A percentile compares a stretch with the other conserved stretches of the same genome.
Conservation (phyloP, 225 moss, liverwort and hornwort genomes). For the Thuidium tamariscinum region DNA sequence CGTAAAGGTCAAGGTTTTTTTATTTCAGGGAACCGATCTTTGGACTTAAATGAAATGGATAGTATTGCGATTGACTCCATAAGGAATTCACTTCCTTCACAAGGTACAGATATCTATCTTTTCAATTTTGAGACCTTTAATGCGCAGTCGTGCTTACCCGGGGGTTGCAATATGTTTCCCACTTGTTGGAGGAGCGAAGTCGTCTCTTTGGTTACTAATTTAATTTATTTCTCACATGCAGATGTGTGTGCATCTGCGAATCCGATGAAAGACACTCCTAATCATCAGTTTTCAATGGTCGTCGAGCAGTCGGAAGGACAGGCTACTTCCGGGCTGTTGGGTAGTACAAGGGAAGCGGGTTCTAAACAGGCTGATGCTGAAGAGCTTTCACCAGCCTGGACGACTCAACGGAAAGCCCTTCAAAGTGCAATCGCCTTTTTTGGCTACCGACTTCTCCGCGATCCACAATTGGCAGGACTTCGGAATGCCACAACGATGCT, state of each 20-base stretch:
- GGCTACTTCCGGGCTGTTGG: conserved; percentile 1
- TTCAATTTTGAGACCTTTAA: background rate
- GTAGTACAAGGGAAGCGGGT: background rate
- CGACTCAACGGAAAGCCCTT: conserved; percentile 39
- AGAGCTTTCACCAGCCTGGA: conserved; percentile 22
- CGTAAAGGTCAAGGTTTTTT: background rate
- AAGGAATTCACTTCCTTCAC: background rate
- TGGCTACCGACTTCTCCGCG: conserved; percentile 52
- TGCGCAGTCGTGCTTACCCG: background rate
- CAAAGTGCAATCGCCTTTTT: conserved; percentile 61
- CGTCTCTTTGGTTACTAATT: background rate
- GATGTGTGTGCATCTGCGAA: conserved; percentile 11
- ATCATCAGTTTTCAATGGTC: background rate
- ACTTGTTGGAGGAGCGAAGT: background rate
- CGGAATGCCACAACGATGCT: conserved; percentile 56
- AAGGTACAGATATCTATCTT: conserved; percentile 3
- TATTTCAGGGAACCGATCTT: conserved; percentile 9
- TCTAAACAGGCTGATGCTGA: background rate
- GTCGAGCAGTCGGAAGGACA: conserved; percentile 17
- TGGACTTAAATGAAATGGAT: conserved; percentile 10
- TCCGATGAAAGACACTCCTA: background rate
- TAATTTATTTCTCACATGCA: background rate
- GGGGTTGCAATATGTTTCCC: background rate
- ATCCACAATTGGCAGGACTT: conserved; percentile 56
- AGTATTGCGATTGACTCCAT: background rate